Percentiles rank a stretch among this genome's conserved stretches.
phyloP scores from a whole-genome alignment of 306 rosid genomes.

The Lablab purpureus region DNA sequence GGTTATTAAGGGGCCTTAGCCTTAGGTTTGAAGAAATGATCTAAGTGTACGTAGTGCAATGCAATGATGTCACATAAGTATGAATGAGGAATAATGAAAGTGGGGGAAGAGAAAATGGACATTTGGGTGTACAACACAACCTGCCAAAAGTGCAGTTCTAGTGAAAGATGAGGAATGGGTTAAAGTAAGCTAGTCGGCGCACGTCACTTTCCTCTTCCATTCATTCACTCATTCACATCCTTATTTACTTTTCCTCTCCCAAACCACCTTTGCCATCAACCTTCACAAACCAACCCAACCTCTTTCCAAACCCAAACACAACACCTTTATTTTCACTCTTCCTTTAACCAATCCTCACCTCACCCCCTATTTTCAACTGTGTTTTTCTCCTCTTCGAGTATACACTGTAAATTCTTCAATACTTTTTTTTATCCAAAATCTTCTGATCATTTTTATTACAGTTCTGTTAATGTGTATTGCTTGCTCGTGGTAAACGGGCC shows the following conservation, averaged over 20 bases:
- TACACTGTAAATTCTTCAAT: background rate
- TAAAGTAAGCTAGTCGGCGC: conserved; percentile 63
- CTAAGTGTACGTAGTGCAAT: conserved; percentile 8
- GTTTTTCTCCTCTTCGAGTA: background rate
- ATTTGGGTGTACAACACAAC: conserved; percentile 42
- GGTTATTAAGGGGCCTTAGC: background rate
- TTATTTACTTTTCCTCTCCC: conserved; percentile 35
- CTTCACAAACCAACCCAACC: background rate
- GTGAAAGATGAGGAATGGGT: conserved; percentile 69
- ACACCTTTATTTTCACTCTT: background rate
- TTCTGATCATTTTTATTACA: too few relatives aligned
- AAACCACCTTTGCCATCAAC: conserved; percentile 32
- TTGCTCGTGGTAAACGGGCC: too few relatives aligned
- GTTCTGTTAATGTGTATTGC: too few relatives aligned
- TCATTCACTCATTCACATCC: conserved; percentile 14
- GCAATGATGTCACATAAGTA: conserved; percentile 47
- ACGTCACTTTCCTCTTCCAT: conserved; percentile 54
- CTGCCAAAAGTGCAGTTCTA: conserved; percentile 50
- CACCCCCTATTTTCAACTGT: background rate
- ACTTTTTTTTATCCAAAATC: too few relatives aligned
- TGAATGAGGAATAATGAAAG: conserved; percentile 46
- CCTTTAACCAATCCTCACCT: background rate
- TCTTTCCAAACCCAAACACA: background rate
- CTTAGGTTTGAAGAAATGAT: conserved; percentile 34
- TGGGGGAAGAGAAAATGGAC: conserved; percentile 47